Evolutionary conservation across 106 monocot genomes (phyloP), one percentile per base, ranked within the genome.

Genomic region (Gastrodia elata): DNA sequence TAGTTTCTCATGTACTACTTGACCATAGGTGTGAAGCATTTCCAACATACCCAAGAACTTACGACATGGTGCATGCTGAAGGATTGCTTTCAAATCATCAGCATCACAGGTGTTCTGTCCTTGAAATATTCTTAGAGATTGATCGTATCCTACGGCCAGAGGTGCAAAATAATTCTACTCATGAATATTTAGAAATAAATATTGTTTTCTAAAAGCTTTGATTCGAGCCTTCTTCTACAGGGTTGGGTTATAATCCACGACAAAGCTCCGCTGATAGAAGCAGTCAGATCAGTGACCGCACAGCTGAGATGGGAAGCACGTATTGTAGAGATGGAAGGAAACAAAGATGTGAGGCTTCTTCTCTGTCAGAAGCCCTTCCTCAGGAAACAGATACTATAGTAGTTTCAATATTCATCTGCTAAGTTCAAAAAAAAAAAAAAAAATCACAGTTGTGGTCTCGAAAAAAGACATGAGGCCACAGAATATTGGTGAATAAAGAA

Each of bases 21-120:
- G 16, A 44, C 68, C n/a, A n/a, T 71, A 95, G 95, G 95, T 95
- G 95, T 82, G 95, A 95, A 80, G 89, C 95, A 80, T 95, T 95
- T 82, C 95, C 95, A 39, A 83, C 96, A 39, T 97, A 92, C 78
- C 96, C 92, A 78, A 87, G 96, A 81, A 97, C 96, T 71, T 97
- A 97, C 57, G 96, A 92, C 76, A 84, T 97, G 92, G 82, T 92
- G 46, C 89, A 92, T 78, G 90, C 89, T 77, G 84, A 92, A 69
- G 89, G 89, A 8, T 68, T 97, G 74, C 74, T 97, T 15, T 88
- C 92, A 4, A 67, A 49, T 24, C 76, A 76, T 58, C 76, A 69
- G 33, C 90, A 81, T 55, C 79, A 55, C 27, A 90, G 80, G 18
- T 97, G 96, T 43, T 86, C 96, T n/a, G 55, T 92, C 68, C 81